Conservation (phyloP, 768 basidiomycete genomes). For the Porphyrellus cyaneotinctus region DNA sequence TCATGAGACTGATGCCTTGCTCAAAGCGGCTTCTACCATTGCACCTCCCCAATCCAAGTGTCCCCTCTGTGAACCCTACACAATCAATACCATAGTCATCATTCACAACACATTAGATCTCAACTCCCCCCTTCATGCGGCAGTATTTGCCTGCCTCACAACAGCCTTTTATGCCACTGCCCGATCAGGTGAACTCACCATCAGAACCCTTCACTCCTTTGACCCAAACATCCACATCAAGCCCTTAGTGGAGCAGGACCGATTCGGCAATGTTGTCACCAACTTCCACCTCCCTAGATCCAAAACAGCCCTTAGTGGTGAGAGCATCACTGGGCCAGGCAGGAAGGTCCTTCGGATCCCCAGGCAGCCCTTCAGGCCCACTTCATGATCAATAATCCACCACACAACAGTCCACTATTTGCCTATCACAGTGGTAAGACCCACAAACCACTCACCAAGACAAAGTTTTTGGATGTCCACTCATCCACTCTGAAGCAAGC, state of each 20-base stretch:
- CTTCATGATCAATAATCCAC: background rate
- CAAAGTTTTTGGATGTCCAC: background rate
- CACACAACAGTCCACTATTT: background rate
- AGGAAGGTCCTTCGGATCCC: background rate
- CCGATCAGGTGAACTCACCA: background rate
- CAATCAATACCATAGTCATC: constrained; percentile 2
- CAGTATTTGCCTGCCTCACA: background rate
- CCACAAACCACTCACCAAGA: background rate
- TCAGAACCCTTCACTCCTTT: too few relatives aligned
- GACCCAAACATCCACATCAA: too few relatives aligned
- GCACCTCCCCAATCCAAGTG: too few relatives aligned
- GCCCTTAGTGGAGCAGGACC: too few relatives aligned
- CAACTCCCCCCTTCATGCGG: background rate
- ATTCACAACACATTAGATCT: background rate
- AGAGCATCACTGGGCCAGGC: background rate
- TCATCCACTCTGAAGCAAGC: background rate
- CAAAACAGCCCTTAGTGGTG: background rate
- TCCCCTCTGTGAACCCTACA: constrained; percentile 8
- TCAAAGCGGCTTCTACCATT: too few relatives aligned
- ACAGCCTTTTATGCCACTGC: background rate
- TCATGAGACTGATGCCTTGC: too few relatives aligned
- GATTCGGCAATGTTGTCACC: too few relatives aligned
- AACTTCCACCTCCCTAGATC: too few relatives aligned
- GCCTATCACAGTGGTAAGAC: background rate
- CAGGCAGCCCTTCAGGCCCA: background rate